These are phyloP conservation scores for Nematocida sp. DNA, from an alignment of 371 early-diverging fungal genomes.

Conservation along the genomic window DNA sequence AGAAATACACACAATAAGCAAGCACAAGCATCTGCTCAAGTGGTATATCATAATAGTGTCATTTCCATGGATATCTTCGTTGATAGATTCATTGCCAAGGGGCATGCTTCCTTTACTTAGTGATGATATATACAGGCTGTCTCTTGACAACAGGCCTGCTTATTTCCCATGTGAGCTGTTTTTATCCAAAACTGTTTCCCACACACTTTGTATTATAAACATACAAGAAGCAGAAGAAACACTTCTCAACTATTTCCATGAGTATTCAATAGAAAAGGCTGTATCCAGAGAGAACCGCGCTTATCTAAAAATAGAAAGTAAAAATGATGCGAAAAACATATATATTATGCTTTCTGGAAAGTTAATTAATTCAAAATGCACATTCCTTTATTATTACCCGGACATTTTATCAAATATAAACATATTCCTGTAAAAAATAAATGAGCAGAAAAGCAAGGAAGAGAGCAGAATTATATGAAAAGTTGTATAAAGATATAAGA, in stretches of 20 bases:
- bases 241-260: not conserved
- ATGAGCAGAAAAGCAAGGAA: conserved; percentile 31
- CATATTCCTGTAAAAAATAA: conserved; percentile 30
- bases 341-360: not conserved
- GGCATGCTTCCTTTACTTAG: not conserved
- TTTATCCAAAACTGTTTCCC: not conserved
- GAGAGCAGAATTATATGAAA: conserved; percentile 40
- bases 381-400: conserved; percentile 1
- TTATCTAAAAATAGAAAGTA: not conserved
- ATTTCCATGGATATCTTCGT: not conserved
- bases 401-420: conserved; percentile 8
- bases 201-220: conserved; percentile 3
- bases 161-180: conserved; percentile 14
- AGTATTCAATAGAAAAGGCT: not conserved
- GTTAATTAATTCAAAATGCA: not conserved
- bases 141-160: not conserved
- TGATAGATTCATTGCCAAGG: not conserved
- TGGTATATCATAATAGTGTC: not conserved
- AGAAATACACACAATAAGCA: not conserved
- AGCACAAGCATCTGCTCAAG: conserved; percentile 1
- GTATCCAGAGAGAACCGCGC: not conserved
- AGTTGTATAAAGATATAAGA: conserved; percentile 28
- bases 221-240: conserved; percentile 6
- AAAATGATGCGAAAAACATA: not conserved
- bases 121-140: not conserved